Base-by-base conservation (phyloP, 805 yeast genomes). In the Hanseniaspora clermontiae region DNA sequence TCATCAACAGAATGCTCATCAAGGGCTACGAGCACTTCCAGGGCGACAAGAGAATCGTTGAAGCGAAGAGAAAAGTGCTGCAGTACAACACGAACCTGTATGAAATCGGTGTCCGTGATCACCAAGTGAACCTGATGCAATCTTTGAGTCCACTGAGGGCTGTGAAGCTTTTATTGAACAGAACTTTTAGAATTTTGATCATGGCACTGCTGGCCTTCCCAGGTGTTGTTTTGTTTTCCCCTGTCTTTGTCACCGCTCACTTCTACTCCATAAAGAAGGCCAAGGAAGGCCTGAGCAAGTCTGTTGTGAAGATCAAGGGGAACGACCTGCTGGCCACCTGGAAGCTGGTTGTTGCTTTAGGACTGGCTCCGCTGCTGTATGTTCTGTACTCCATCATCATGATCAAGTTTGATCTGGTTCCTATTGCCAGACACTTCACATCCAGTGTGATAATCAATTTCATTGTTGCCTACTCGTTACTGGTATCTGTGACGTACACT, bases 321-420 rank as follows among this genome's bases (percentile, higher is more conserved):
- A 84, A 82, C 57, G 98, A 93, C 68, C 97, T 93, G 29, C 79
- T 93, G 59, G 97, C 97, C 1, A 90, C 97, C 1, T 93, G 98
- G 98, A 93, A 93, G 69, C 83, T 93, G 49, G 74, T 93, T 60
- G 88, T 91, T 42, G 82, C 90, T 37, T 78, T 93, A 78, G 95
- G 91, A 5, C 71, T 87, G 55, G 95, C 97, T 0, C 98, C 98
- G 2, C 67, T 87, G 43, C 72, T 93, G 32, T 93, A 91, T 72
- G 79, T 82, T 39, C 73, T 85, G 57, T 93, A 93, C 70, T 88
- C 97, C 0, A 66, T 78, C 3, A 60, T 85, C 15, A 83, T 87
- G 20, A 63, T 72, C 1, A 70, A 67, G 55, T 61, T 70, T 36
- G 57, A 47, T 24, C 9, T 47, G 1, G 46, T 46, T 40, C 60